These are phyloP conservation scores for Fomitopsis schrenkii DNA, from an alignment of 1,284 basidiomycete genomes.

Conservation along the genomic window DNA sequence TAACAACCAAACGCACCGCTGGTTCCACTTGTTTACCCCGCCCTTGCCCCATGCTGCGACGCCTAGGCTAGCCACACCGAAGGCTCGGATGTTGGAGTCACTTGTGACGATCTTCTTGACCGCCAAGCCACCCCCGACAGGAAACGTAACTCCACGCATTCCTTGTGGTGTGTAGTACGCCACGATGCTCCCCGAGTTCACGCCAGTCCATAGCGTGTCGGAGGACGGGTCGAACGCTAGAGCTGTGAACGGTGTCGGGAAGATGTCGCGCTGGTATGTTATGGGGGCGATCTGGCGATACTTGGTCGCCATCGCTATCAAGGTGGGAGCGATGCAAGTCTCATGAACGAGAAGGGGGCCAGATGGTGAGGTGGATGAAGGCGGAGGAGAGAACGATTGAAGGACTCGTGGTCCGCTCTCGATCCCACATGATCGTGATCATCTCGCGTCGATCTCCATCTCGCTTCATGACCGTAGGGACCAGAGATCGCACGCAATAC, in stretches of 20 bases:
- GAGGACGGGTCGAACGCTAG: slow-evolving; percentile 88
- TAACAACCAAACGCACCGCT: slow-evolving; percentile 41
- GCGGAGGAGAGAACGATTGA: background rate
- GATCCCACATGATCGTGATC: background rate
- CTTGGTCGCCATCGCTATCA: slow-evolving; percentile 30
- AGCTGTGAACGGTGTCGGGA: slow-evolving; percentile 59
- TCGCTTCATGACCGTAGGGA: background rate
- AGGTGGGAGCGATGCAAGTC: background rate
- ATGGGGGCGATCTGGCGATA: slow-evolving; percentile 38
- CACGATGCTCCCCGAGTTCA: slow-evolving; percentile 67
- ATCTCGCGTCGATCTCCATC: background rate
- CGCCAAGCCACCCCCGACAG: slow-evolving; percentile 55
- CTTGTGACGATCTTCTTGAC: slow-evolving; percentile 74
- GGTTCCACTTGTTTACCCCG: slow-evolving; percentile 79
- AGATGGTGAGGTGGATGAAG: background rate
- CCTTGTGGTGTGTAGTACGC: slow-evolving; percentile 71
- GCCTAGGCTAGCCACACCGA: slow-evolving; percentile 53
- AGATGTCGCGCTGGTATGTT: slow-evolving; percentile 31
- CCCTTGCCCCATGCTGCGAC: slow-evolving; percentile 77
- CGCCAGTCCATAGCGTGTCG: slow-evolving; percentile 88
- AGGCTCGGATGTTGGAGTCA: slow-evolving; percentile 71
- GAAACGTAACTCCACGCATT: slow-evolving; percentile 74
- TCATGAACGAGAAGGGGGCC: background rate
- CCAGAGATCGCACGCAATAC: background rate
- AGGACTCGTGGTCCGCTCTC: background rate